These are phyloP conservation scores for Lentinula sp. DNA, from an alignment of 768 basidiomycete genomes.

Conservation along the genomic window DNA sequence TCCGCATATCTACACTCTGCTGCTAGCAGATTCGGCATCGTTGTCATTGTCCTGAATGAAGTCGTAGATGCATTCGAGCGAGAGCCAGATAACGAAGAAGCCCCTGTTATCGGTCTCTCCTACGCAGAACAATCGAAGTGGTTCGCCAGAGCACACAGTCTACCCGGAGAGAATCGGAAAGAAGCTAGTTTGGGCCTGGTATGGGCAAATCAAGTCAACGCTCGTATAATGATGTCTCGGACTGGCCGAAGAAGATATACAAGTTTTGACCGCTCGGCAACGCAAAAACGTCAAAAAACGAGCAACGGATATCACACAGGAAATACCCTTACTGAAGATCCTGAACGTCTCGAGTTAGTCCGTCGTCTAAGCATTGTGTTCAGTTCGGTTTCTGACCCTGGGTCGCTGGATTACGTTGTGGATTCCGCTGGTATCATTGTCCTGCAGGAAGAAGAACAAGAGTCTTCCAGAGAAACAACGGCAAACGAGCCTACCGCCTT, in stretches of 20 bases:
- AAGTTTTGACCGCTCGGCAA: conserved; percentile 18
- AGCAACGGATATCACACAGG: not conserved
- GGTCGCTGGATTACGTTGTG: conserved; percentile 73
- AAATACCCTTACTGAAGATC: not conserved
- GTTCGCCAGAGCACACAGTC: conserved; percentile 63
- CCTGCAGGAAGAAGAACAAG: conserved; percentile 17
- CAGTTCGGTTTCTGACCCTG: conserved; percentile 52
- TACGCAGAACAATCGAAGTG: conserved; percentile 73
- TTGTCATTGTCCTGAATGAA: conserved; percentile 85
- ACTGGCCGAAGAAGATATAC: conserved; percentile 65
- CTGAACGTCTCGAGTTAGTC: conserved; percentile 30
- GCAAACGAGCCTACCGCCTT: conserved; percentile 6
- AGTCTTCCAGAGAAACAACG: not conserved
- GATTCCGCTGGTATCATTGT: conserved; percentile 49
- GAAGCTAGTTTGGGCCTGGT: conserved; percentile 83
- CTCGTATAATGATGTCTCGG: conserved; percentile 74
- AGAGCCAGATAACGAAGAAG: conserved; percentile 13
- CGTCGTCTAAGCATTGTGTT: conserved; percentile 76
- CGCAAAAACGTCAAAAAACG: conserved; percentile 12
- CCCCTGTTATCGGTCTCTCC: conserved; percentile 31
- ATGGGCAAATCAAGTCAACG: conserved; percentile 93
- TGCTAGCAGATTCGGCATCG: conserved; percentile 56
- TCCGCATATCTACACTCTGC: conserved; percentile 67
- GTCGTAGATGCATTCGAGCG: conserved; percentile 73
- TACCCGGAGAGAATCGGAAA: conserved; percentile 55